Conservation (phyloP, 352 stramenopile genomes). For the Phytopythium kandeliae region DNA sequence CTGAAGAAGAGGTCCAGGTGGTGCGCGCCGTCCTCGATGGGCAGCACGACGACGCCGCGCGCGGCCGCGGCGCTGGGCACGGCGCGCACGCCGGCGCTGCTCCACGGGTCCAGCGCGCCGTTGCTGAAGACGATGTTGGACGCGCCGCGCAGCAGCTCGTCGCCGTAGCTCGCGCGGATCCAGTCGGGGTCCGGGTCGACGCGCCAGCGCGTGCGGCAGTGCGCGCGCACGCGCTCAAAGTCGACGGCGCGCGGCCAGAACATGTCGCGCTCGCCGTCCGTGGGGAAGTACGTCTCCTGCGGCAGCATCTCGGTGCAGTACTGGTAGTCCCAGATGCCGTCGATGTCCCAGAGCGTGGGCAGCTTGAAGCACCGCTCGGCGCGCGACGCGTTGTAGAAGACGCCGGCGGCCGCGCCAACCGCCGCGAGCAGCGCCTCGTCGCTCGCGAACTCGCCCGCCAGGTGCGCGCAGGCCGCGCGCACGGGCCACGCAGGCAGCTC, state of each 20-base stretch:
- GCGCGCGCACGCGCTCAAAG: slow-evolving; percentile 38
- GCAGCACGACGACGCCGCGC: slow-evolving; percentile 56
- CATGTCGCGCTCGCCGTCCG: slow-evolving; percentile 90
- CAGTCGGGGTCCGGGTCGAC: slow-evolving; percentile 66
- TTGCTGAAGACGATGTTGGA: slow-evolving; percentile 97
- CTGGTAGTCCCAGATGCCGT: slow-evolving; percentile 90
- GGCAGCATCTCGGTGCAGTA: slow-evolving; percentile 91
- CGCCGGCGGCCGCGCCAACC: slow-evolving; percentile 60
- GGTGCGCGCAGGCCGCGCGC: slow-evolving; percentile 81
- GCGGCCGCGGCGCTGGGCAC: slow-evolving; percentile 39
- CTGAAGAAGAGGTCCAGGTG: slow-evolving; percentile 94
- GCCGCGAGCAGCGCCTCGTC: slow-evolving; percentile 38
- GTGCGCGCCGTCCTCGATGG: slow-evolving; percentile 79
- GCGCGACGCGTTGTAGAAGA: slow-evolving; percentile 89
- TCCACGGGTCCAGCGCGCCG: slow-evolving; percentile 92
- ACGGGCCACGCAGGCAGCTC: slow-evolving; percentile 90
- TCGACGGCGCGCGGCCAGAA: slow-evolving; percentile 83
- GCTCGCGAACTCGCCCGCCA: slow-evolving; percentile 39
- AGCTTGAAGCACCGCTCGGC: slow-evolving; percentile 70
- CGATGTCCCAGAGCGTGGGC: slow-evolving; percentile 60
- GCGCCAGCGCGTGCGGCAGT: slow-evolving; percentile 66
- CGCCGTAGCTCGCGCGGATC: slow-evolving; percentile 75
- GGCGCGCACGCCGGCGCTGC: slow-evolving; percentile 76
- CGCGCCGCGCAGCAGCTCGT: slow-evolving; percentile 38
- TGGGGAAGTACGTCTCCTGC: slow-evolving; percentile 85